These are phyloP conservation scores for Colletotrichum tabaci DNA, from an alignment of 2,329 filamentous ascomycete species.

Conservation along the genomic window DNA sequence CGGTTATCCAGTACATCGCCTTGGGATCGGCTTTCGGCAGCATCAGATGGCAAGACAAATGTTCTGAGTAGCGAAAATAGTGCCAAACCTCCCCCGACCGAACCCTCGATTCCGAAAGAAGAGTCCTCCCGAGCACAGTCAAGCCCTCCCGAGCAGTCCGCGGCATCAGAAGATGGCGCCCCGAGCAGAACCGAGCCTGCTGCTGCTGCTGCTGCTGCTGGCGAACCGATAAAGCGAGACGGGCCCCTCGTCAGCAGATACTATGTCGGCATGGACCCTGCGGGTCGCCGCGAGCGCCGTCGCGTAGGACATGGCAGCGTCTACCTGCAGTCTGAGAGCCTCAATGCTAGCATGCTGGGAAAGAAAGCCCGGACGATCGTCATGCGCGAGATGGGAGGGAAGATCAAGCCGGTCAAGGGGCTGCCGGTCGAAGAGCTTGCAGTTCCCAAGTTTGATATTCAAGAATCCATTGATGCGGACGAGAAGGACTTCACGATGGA, in stretches of 20 bases:
- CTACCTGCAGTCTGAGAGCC: slow-evolving; percentile 31
- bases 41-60: not conserved
- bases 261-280: not conserved
- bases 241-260: not conserved
- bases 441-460: slow-evolving; percentile 47
- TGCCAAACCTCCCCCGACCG: no score
- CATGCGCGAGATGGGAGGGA: slow-evolving; percentile 54
- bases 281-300: slow-evolving; percentile 9
- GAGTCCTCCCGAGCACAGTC: not conserved
- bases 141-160: not conserved
- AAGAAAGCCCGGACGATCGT: slow-evolving; percentile 63
- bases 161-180: not conserved
- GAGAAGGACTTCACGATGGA: slow-evolving; percentile 47
- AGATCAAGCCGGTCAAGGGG: slow-evolving; percentile 32
- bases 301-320: slow-evolving; percentile 25
- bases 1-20: slow-evolving; percentile 32
- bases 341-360: slow-evolving; percentile 55
- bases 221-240: not conserved
- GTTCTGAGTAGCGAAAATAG: not conserved
- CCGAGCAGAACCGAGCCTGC: not conserved
- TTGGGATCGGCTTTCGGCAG: slow-evolving; percentile 33
- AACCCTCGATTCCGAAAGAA: not conserved
- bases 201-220: not conserved
- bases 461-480: slow-evolving; percentile 50
- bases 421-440: slow-evolving; percentile 25